A percentile compares a stretch with the other conserved stretches of the same genome.
phyloP scores from a whole-genome alignment of 768 basidiomycete genomes.

The Suillus spraguei region DNA sequence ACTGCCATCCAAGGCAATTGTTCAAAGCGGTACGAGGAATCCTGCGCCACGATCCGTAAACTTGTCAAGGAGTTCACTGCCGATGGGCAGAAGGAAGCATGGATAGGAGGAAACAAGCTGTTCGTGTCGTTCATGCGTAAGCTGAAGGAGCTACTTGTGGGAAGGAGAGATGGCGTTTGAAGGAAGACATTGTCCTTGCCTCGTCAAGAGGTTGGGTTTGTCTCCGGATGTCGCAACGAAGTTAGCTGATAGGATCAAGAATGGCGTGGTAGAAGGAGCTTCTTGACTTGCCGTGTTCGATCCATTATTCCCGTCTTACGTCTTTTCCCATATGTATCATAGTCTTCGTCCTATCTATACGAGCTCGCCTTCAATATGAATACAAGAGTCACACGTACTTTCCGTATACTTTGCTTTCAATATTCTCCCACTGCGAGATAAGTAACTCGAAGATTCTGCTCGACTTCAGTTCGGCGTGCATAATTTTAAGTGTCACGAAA shows the following conservation, averaged over 20 bases:
- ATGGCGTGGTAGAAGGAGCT: background rate
- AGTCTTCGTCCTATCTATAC: no score
- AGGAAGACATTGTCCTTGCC: constrained; percentile 27
- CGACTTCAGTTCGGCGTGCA: no score
- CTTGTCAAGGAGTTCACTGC: constrained; percentile 18
- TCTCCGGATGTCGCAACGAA: constrained; percentile 27
- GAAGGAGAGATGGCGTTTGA: constrained; percentile 20
- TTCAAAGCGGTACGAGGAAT: constrained; percentile 25
- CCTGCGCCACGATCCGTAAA: constrained; percentile 26
- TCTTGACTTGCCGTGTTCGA: background rate
- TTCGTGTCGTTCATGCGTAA: constrained; percentile 20
- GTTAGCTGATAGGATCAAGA: background rate
- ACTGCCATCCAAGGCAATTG: constrained; percentile 33
- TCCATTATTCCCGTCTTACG: background rate
- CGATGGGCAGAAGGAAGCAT: constrained; percentile 26
- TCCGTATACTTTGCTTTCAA: no score
- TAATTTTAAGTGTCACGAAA: background rate
- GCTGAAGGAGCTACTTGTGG: constrained; percentile 19
- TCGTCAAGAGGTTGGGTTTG: constrained; percentile 29
- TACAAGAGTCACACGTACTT: no score
- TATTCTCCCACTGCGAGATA: no score
- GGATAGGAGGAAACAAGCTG: constrained; percentile 23
- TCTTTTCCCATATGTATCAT: no score
- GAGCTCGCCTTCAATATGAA: no score
- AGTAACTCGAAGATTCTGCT: no score